These are phyloP conservation scores for Glaciozyma martinii DNA, from an alignment of 768 basidiomycete species.

Conservation along the genomic window DNA sequence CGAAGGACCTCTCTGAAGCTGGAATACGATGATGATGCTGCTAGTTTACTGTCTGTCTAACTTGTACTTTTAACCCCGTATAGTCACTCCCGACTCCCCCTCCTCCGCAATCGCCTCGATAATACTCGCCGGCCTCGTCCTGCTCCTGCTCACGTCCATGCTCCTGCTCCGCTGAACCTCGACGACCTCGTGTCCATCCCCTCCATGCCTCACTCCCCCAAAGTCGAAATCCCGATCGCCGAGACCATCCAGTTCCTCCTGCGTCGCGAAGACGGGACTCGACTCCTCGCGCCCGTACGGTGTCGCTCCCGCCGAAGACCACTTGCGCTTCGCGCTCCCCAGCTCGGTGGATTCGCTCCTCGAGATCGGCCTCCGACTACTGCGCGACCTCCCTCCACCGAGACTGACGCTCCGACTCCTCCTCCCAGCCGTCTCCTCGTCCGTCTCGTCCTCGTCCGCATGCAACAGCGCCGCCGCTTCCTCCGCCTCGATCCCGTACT, in stretches of 20 bases:
- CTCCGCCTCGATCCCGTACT: slow-evolving; percentile 7
- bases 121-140: background rate
- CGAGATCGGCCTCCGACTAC: background rate
- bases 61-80: background rate
- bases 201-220: background rate
- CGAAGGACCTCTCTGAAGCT: slow-evolving; percentile 43
- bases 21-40: background rate
- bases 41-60: too few species aligned
- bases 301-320: too few species aligned
- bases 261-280: background rate
- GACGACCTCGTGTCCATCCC: background rate
- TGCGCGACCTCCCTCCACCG: slow-evolving; percentile 2
- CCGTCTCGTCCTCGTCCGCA: background rate
- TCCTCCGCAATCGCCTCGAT: slow-evolving; percentile 11
- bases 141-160: background rate
- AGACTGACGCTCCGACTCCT: slow-evolving; percentile 6
- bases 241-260: background rate
- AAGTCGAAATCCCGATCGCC: slow-evolving; percentile 1
- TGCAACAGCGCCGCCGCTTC: slow-evolving; percentile 13
- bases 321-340: too few species aligned
- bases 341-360: slow-evolving; percentile 21
- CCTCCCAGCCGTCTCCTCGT: background rate
- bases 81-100: slow-evolving; percentile 20
- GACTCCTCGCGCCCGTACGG: background rate
- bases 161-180: background rate